A percentile compares a stretch with the other conserved stretches of the same genome.
Evolutionary conservation across 192 early-diverging fungal species (phyloP).

Genomic region (Lunasporangiospora selenospora): DNA sequence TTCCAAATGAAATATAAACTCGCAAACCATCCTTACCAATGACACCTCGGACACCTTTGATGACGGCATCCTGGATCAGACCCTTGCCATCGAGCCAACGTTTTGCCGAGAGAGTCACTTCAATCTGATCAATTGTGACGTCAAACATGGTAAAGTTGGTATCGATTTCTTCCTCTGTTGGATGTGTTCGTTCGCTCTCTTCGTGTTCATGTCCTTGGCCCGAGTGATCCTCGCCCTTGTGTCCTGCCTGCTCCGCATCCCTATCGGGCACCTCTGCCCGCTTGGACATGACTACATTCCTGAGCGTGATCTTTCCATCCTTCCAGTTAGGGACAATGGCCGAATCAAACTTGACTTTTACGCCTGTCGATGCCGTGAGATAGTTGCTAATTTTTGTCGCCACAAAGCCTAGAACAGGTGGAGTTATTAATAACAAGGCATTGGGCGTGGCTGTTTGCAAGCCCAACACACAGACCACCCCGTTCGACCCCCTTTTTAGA

Average conservation of each 20-base stretch:
- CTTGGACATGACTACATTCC: constrained; percentile 72
- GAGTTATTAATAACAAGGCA: neutral
- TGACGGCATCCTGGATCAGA: constrained; percentile 77
- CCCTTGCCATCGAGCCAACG: constrained; percentile 90
- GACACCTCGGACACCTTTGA: constrained; percentile 90
- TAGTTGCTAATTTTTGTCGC: constrained; percentile 80
- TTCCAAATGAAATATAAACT: neutral
- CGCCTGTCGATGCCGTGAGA: constrained; percentile 81
- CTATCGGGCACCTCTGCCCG: constrained; percentile 8
- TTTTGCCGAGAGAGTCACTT: constrained; percentile 86
- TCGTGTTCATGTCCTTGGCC: constrained; percentile 46
- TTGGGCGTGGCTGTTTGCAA: neutral
- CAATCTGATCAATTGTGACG: constrained; percentile 77
- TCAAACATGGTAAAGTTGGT: constrained; percentile 92
- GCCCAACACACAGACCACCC: constrained; percentile 20
- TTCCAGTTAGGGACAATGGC: constrained; percentile 95
- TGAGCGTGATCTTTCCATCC: constrained; percentile 84
- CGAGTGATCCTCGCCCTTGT: constrained; percentile 43
- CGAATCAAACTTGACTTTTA: constrained; percentile 86
- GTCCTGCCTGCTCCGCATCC: neutral
- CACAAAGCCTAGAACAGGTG: constrained; percentile 67
- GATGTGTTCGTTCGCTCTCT: constrained; percentile 15
- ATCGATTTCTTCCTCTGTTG: constrained; percentile 57
- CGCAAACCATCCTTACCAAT: constrained; percentile 53
- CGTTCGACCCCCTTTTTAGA: no score